Evolutionary conservation across 2,329 filamentous ascomycete species (phyloP), one percentile per base, ranked within the genome.

Genomic region (Bipolaris oryzae): DNA sequence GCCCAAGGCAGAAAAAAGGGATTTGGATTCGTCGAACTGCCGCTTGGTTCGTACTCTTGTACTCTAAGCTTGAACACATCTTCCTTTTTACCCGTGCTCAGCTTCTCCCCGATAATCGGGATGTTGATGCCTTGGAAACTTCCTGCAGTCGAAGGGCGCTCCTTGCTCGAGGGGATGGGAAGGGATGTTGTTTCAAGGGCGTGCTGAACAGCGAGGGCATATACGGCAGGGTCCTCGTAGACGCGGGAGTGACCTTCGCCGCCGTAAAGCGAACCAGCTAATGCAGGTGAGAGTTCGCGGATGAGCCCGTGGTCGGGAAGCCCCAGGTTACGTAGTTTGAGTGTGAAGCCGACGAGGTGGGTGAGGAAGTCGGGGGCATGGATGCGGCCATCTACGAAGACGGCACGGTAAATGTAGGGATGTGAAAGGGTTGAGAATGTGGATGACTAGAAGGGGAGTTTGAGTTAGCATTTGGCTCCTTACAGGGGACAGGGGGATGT

Each of bases 1-100:
- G 95, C 94, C 88, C 96, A 99, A 0, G 95, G 95, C 13, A 99
- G 80, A 53, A 95, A 89, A 71, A 94, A 98, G 0, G 94, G 94
- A 69, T 97, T 98, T 15, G 88, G 79, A 55, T 84, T 69, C 13
- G 56, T 61, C 7, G 60, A 65, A 0, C 62, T 63, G 0, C 66
- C 68, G n/a, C 61, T 59, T 1, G 60, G 63, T 13, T 73, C 69
- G 37, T 75, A 76, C 23, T 74, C 69, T 44, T 67, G 71, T 5
- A 77, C 71, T 10, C 70, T 50, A 11, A 77, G 47, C 28, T 69
- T 66, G 33, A 64, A 71, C 2, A 69, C 39, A 39, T 75, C 68
- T 5, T 57, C 55, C 13, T 54, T 57, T 3, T 41, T 50, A 6
- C 23, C 43, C 1, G 57, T 52, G 42, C 70, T 66, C 2, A 55